Conservation (phyloP, 2,329 filamentous ascomycete genomes). For the Teratosphaeria destructans region DNA sequence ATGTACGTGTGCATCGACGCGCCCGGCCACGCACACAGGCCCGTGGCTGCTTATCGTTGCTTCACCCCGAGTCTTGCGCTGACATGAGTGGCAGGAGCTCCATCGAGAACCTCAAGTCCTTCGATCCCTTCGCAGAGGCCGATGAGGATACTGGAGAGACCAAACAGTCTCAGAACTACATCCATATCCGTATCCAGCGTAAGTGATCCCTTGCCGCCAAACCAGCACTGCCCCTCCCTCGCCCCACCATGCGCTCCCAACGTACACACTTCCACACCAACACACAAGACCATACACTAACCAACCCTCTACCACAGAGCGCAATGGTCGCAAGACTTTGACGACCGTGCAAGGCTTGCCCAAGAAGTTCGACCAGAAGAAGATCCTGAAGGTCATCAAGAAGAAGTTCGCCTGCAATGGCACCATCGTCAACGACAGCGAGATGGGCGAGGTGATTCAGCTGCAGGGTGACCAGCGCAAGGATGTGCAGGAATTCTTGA, state of each 20-base stretch:
- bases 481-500: slow-evolving; percentile 95
- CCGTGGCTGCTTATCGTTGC: not conserved
- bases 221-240: not conserved
- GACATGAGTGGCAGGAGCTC: not conserved
- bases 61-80: not conserved
- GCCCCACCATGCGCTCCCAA: not conserved
- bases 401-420: slow-evolving; percentile 99
- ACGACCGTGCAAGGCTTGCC: slow-evolving; percentile 98
- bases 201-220: slow-evolving; percentile 35
- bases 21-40: not conserved
- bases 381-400: slow-evolving; percentile 99
- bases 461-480: slow-evolving; percentile 98
- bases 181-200: slow-evolving; percentile 99
- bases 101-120: slow-evolving; percentile 65
- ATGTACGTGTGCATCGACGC: not conserved
- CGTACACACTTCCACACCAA: slow-evolving; percentile 2
- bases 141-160: slow-evolving; percentile 97
- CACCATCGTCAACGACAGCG: slow-evolving; percentile 89
- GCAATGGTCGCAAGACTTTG: slow-evolving; percentile 99
- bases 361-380: slow-evolving; percentile 98
- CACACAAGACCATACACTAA: slow-evolving; percentile 28
- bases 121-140: slow-evolving; percentile 99
- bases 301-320: slow-evolving; percentile 52
- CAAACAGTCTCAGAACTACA: slow-evolving; percentile 94
- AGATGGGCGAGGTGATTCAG: slow-evolving; percentile 99